A percentile compares a stretch with the other conserved stretches of the same genome.
phyloP scores from a whole-genome alignment of 2,329 filamentous ascomycete species.

The Colletotrichum sp. region DNA sequence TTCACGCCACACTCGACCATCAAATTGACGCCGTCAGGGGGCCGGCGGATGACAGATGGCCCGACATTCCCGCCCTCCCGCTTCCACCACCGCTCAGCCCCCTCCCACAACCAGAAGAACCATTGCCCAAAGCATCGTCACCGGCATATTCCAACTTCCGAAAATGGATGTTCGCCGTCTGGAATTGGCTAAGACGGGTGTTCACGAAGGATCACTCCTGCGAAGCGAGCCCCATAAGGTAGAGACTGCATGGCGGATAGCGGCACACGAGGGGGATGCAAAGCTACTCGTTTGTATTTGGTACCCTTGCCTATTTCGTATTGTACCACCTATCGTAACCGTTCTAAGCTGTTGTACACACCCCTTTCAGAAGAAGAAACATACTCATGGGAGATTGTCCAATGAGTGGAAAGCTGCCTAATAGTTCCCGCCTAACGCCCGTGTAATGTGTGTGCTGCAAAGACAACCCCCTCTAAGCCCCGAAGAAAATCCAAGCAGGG shows the following conservation, averaged over 20 bases:
- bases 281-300: background rate
- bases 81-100: slow-evolving; percentile 9
- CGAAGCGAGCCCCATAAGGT: background rate
- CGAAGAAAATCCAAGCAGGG: background rate
- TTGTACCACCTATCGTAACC: background rate
- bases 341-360: background rate
- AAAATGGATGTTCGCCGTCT: background rate
- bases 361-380: background rate
- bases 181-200: background rate
- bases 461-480: background rate
- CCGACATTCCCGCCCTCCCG: slow-evolving; percentile 1
- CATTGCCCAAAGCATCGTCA: background rate
- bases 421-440: background rate
- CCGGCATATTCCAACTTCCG: slow-evolving; percentile 1
- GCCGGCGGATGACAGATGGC: background rate
- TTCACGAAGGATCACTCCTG: background rate
- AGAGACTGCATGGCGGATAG: background rate
- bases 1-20: background rate
- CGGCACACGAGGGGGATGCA: background rate
- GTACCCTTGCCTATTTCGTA: background rate
- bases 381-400: background rate
- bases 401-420: background rate
- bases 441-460: background rate
- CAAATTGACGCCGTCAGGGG: background rate
- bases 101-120: background rate